Evolutionary conservation across 2,329 filamentous ascomycete species (phyloP), one percentile per base, ranked within the genome.

Genomic region (Pestalotiopsis sp.): DNA sequence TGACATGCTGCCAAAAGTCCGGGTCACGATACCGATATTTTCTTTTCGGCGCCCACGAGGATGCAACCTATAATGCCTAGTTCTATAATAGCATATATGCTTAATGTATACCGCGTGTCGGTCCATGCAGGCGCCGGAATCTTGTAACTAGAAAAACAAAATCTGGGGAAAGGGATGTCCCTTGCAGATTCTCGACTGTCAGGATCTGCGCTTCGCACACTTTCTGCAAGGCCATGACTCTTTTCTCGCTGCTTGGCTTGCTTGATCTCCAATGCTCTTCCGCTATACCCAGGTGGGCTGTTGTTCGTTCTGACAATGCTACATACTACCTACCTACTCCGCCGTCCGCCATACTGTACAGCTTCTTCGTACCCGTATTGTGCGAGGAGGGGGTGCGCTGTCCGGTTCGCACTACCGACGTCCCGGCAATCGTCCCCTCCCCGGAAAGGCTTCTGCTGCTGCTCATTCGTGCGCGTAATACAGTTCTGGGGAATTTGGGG

Each of bases 141-240:
- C 27, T 36, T 66, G 49, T 38, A 57, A 36, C 41, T 23, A 27
- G 49, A 36, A 56, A 62, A 31, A 36, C 36, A 31, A 41, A 66
- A 66, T 38, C 41, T 66, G 63, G 63, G 63, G 63, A 66, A 66
- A 39, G 27, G 31, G 63, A 66, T 65, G 39, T 57, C 14, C 63
- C 63, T 56, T 66, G 63, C 63, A 66, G 63, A 45, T 66, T 36
- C 9, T 36, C 31, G 20, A 52, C 41, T 52, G 17, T 52, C 20
- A 45, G 62, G 20, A 25, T 52, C 27, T 66, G 61, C 61, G 23
- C 61, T 62, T 14, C 61, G 9, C 31, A 36, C 31, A 36, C 31
- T 36, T 36, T 36, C 31, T 36, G 23, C 57, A 25, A 20, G n/a
- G 23, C 31, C 31, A 36, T 36, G 31, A 36, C 31, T 36, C 31